These are phyloP conservation scores for Blastocystis sp. DNA, from an alignment of 352 stramenopile genomes.

Conservation along the genomic window DNA sequence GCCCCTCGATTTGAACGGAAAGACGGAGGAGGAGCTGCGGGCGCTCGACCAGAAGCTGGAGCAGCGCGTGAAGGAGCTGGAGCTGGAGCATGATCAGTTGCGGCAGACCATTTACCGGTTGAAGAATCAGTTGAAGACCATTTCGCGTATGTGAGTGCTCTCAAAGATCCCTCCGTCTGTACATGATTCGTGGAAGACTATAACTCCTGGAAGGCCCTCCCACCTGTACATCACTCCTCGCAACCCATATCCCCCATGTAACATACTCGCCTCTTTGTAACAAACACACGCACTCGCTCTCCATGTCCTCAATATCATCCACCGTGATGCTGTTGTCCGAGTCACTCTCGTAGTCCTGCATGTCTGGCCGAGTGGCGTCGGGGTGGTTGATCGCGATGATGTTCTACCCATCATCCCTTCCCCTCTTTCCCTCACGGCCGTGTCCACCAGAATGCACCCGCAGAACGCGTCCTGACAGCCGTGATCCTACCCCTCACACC, in stretches of 20 bases:
- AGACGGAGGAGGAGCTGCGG: slow-evolving; percentile 13
- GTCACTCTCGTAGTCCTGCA: neutral
- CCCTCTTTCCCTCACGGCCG: neutral
- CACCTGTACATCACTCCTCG: too few species aligned
- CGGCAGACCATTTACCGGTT: slow-evolving; percentile 13
- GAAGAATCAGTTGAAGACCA: slow-evolving; percentile 12
- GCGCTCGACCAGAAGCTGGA: neutral
- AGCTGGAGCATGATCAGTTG: slow-evolving; percentile 13
- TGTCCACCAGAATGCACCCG: slow-evolving; percentile 68
- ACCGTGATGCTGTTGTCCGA: slow-evolving; percentile 6
- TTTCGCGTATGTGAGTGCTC: slow-evolving; percentile 9
- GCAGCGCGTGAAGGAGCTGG: slow-evolving; percentile 12
- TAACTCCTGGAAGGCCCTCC: too few species aligned
- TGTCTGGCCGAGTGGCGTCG: slow-evolving; percentile 22
- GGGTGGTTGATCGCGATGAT: slow-evolving; percentile 67
- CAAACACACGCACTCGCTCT: slow-evolving; percentile 19
- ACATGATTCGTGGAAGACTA: too few species aligned
- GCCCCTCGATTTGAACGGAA: neutral
- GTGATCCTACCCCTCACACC: slow-evolving; percentile 58
- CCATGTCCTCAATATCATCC: slow-evolving; percentile 18
- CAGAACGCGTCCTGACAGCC: slow-evolving; percentile 69
- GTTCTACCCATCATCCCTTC: slow-evolving; percentile 34
- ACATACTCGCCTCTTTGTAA: neutral
- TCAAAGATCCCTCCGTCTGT: neutral
- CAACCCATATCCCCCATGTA: too few species aligned